Conservation (phyloP, 208 protist species). For the Acanthamoeba triangularis region DNA sequence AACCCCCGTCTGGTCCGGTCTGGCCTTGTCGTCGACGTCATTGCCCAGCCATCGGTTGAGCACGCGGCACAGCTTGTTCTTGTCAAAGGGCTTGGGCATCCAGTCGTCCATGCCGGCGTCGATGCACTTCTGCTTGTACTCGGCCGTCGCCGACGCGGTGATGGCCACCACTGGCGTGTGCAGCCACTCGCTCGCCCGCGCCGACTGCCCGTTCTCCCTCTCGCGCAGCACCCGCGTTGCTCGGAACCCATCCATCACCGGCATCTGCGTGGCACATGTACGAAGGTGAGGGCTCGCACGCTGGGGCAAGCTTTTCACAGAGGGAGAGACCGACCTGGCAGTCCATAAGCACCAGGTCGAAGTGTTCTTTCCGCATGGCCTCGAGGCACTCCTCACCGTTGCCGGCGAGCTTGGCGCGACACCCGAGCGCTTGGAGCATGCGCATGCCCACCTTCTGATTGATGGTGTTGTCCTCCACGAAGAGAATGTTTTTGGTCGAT, state of each 20-base stretch:
- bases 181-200: not conserved
- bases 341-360: constrained; percentile 40
- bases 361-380: not conserved
- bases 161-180: constrained; percentile 41
- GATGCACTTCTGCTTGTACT: constrained; percentile 62
- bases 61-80: constrained; percentile 41
- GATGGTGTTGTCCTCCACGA: constrained; percentile 69
- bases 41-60: constrained; percentile 22
- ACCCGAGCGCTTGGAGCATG: constrained; percentile 47
- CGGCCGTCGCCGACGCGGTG: constrained; percentile 44
- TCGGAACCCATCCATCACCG: constrained; percentile 69
- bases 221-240: constrained; percentile 7
- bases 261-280: not conserved
- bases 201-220: not conserved
- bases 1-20: not conserved
- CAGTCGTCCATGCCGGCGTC: constrained; percentile 69
- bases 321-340: not conserved
- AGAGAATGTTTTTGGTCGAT: not conserved
- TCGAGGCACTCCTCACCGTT: constrained; percentile 40
- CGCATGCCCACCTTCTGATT: constrained; percentile 68
- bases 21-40: not conserved
- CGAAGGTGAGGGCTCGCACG: too few species aligned
- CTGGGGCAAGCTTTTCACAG: too few species aligned
- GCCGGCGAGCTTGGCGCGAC: not conserved
- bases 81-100: constrained; percentile 65